Evolutionary conservation across 345 rosid genomes (phyloP).

Genomic region (Excoecaria agallocha): DNA sequence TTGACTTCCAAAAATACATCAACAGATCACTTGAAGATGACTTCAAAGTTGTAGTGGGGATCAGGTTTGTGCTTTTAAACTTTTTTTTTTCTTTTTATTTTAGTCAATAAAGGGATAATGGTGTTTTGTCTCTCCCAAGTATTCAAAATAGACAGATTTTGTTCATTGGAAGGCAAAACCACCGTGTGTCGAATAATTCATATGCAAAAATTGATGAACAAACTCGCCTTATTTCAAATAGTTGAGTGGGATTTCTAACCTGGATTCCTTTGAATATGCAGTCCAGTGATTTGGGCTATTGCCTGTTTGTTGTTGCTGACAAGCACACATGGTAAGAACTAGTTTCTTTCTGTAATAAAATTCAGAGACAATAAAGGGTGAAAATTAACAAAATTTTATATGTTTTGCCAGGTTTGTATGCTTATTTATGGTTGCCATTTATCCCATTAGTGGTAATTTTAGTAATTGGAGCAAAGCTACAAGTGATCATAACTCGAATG

Average conservation of each 20-base stretch:
- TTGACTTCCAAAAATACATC: conserved; percentile 82
- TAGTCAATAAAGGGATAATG: no score
- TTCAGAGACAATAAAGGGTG: neutral
- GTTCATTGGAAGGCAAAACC: no score
- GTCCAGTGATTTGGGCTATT: conserved; percentile 73
- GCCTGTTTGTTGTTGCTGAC: conserved; percentile 68
- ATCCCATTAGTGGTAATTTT: conserved; percentile 74
- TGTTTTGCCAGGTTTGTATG: conserved; percentile 49
- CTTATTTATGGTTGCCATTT: conserved; percentile 81
- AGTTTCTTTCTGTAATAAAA: neutral
- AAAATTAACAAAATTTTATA: neutral
- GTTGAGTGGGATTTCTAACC: neutral
- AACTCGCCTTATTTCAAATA: no score
- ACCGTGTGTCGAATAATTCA: no score
- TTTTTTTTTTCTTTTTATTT: no score
- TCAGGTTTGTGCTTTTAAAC: conserved; percentile 44
- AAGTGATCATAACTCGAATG: conserved; percentile 77
- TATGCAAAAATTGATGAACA: no score
- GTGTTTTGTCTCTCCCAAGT: no score
- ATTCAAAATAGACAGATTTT: no score
- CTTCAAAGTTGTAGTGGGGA: conserved; percentile 83
- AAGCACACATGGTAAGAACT: conserved; percentile 65
- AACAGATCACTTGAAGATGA: conserved; percentile 82
- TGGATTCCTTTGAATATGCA: conserved; percentile 36
- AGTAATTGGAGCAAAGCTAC: conserved; percentile 74